Evolutionary conservation across 73 alveolate genomes (phyloP).

Genomic region (Paramecium tetraurelia): DNA sequence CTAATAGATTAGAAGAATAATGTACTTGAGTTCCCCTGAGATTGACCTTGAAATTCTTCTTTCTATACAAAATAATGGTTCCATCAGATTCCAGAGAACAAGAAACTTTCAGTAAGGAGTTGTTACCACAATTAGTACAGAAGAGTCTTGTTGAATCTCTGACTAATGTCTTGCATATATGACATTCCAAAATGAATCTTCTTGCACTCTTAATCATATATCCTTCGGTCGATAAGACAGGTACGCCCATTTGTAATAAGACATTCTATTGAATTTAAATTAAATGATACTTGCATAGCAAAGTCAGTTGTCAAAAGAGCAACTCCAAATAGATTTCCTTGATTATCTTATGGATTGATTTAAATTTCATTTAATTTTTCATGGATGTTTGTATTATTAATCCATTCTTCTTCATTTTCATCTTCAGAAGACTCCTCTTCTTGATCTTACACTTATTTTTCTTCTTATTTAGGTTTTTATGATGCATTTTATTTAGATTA

Average conservation of each 20-base stretch:
- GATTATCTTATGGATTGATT: neutral
- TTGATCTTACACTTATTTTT: neutral
- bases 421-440: constrained; percentile 32
- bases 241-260: constrained; percentile 54
- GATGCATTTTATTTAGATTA: neutral
- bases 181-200: constrained; percentile 59
- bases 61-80: constrained; percentile 50
- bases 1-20: neutral
- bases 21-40: constrained; percentile 24
- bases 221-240: constrained; percentile 53
- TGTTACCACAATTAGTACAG: constrained; percentile 49
- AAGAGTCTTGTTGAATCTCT: constrained; percentile 47
- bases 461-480: neutral
- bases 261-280: constrained; percentile 5
- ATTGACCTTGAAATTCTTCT: constrained; percentile 47
- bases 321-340: neutral
- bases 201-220: constrained; percentile 45
- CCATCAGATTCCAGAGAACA: constrained; percentile 59
- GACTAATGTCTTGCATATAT: neutral
- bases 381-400: constrained; percentile 26
- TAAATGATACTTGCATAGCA: constrained; percentile 53
- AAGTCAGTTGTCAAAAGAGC: constrained; percentile 52
- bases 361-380: neutral
- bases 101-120: constrained; percentile 47
- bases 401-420: constrained; percentile 65